Base-by-base conservation (phyloP, 2,329 filamentous ascomycete species). In the Tothia fuscella region DNA sequence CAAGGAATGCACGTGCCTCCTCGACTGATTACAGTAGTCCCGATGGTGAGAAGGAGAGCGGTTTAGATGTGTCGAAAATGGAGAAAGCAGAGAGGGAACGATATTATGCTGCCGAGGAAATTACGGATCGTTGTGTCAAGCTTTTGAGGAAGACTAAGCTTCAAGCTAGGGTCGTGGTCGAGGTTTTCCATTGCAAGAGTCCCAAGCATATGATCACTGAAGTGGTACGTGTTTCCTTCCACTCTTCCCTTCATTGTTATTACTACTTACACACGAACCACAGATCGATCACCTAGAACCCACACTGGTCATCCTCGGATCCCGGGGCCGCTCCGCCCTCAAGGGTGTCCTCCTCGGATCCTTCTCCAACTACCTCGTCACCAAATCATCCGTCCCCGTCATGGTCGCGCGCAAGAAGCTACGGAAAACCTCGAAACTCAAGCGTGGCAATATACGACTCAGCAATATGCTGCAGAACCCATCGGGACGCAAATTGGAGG, bases 141-240 rank as follows among this genome's bases (percentile, higher is more conserved):
- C 66, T 96, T 34, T 64, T 98, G 46, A 75, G 89, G 46, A 94
- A 93, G 70, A 98, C 91, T 1, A 77, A 83, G 49, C 68, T 98
- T 45, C 89, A 98, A 59, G 88, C 95, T 37, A 78, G 87, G 44
- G 83, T 95, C 36, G 86, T 94, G 38, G 81, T 98, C 25, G 91
- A 98, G 62, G 89, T 96, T 21, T 81, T 98, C 50, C 91, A 96
- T 63, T 96, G 91, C 78, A 96, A 95, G 70, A 95, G 84, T 55
- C 87, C 91, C 3, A 89, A 91, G 60, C 88, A 95, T 59, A 73
- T 96, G 66, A 87, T 98, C 49, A 93, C 87, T 1, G 91, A 96
- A 66, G 87, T 95, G 51, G 73, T 76, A 55, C 61, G 72, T 66
- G 36, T 43, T 51, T 46, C 32, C 22, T 5, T 24, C n/a, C 14